Base-by-base conservation (phyloP, 768 basidiomycete genomes). In the Rhodotorula toruloides region DNA sequence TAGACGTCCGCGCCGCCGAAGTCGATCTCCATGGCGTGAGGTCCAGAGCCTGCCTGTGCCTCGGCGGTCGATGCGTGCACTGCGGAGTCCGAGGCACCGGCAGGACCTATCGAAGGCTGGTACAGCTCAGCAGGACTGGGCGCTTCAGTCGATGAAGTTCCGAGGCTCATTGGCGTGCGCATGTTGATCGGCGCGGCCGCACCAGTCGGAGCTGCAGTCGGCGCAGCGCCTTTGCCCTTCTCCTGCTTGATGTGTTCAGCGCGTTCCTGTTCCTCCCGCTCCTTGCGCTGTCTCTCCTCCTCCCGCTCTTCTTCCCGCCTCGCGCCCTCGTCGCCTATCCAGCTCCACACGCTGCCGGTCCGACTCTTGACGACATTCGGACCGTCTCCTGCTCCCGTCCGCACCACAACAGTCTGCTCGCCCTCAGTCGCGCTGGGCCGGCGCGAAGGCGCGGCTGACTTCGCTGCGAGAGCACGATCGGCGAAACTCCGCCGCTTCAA, bases 111-210 rank as follows among this genome's bases (percentile, higher is more conserved):
- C n/a, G n/a, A n/a, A n/a, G n/a, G n/a, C n/a, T n/a, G n/a, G n/a
- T n/a, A n/a, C n/a, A 61, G 44, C 42, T 71, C 70, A 3, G 70
- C 70, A 1, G 70, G 70, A 19, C 58, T 61, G 3, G 62, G 63
- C 32, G 70, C 70, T 31, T 71, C 70, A 8, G 62, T 65, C 65
- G 65, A 67, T 1, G 58, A 54, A 3, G 58, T 57, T 4, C 70
- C 70, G 40, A 71, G 53, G 22, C 59, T 61, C 53, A 65, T 62
- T 25, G 70, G 70, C 40, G 70, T 71, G 22, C 70, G 42, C 70
- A 67, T 64, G 40, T 71, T 71, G 59, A 71, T 61, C 14, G 70
- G 65, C 22, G 70, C 70, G 0, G 54, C 54, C 1, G 52, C 64
- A 0, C 46, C 36, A 13, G n/a, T 19, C 27, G 39, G 32, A 21